These are phyloP conservation scores for Neoboletus subvelutipes DNA, from an alignment of 768 basidiomycete species.

Conservation along the genomic window DNA sequence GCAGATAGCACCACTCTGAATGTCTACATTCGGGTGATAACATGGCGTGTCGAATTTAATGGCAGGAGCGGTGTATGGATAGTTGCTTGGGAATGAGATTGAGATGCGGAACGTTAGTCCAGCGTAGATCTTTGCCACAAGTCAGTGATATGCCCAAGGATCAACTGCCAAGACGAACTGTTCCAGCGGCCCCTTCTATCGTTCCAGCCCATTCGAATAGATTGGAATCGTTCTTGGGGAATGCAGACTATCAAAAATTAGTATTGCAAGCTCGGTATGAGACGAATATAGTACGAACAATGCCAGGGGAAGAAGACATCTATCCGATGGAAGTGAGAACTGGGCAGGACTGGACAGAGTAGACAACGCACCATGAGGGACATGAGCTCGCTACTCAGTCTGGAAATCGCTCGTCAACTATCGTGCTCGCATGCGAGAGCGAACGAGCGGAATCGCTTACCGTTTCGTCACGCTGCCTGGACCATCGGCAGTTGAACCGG, in stretches of 20 bases:
- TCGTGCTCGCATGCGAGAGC: neutral
- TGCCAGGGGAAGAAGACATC: conserved; percentile 90
- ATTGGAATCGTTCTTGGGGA: conserved; percentile 84
- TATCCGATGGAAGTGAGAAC: conserved; percentile 31
- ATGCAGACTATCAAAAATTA: conserved; percentile 65
- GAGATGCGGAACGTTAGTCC: conserved; percentile 81
- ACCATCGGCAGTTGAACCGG: conserved; percentile 53
- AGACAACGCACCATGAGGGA: conserved; percentile 71
- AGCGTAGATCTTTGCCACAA: conserved; percentile 61
- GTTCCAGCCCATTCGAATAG: conserved; percentile 90
- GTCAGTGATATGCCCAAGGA: conserved; percentile 1
- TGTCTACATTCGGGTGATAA: conserved; percentile 90
- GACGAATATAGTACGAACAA: conserved; percentile 48
- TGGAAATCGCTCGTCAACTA: conserved; percentile 26
- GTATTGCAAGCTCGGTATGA: neutral
- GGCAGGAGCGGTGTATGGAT: conserved; percentile 81
- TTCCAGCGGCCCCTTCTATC: conserved; percentile 77
- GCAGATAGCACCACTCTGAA: conserved; percentile 74
- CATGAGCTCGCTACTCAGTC: conserved; percentile 84
- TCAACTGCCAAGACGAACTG: conserved; percentile 35
- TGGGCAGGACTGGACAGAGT: neutral
- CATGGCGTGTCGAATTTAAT: conserved; percentile 90
- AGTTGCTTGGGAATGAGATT: conserved; percentile 83
- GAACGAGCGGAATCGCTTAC: conserved; percentile 36
- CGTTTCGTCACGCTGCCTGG: conserved; percentile 84